phyloP scores from a whole-genome alignment of 208 protist species.

The Leishmania tarentolae region DNA sequence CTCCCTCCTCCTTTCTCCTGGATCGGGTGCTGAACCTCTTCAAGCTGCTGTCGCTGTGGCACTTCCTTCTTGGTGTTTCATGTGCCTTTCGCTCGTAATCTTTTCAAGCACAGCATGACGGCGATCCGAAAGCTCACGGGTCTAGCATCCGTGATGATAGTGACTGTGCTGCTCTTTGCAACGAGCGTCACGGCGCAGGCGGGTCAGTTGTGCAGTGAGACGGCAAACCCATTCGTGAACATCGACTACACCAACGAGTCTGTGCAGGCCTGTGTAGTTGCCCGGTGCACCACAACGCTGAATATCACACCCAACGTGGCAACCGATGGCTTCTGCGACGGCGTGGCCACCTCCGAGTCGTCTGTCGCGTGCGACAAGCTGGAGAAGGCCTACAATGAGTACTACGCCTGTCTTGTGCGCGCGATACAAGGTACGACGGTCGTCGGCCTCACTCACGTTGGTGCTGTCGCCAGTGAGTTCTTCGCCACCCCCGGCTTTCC shows the following conservation, averaged over 20 bases:
- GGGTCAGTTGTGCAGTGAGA: conserved; percentile 27
- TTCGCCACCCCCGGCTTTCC: conserved; percentile 41
- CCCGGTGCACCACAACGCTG: conserved; percentile 36
- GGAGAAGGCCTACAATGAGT: conserved; percentile 35
- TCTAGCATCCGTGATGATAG: neutral
- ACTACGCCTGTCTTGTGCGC: conserved; percentile 44
- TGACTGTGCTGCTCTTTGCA: conserved; percentile 5
- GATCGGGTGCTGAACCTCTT: neutral
- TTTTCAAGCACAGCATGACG: neutral
- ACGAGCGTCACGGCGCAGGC: neutral
- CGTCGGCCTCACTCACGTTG: neutral
- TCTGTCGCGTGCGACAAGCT: conserved; percentile 28
- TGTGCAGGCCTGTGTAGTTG: conserved; percentile 27
- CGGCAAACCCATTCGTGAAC: conserved; percentile 26
- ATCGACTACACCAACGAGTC: conserved; percentile 21
- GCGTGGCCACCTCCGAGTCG: conserved; percentile 32
- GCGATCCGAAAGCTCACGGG: conserved; percentile 4
- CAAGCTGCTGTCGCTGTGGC: neutral
- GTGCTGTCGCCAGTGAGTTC: conserved; percentile 15
- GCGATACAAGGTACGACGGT: conserved; percentile 8
- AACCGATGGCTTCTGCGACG: conserved; percentile 38
- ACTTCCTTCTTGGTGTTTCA: neutral
- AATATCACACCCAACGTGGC: conserved; percentile 14
- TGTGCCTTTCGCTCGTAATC: neutral
- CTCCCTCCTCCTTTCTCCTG: neutral